Evolutionary conservation across 2,329 filamentous ascomycete genomes (phyloP).

Genomic region (Cladosporium sp.): DNA sequence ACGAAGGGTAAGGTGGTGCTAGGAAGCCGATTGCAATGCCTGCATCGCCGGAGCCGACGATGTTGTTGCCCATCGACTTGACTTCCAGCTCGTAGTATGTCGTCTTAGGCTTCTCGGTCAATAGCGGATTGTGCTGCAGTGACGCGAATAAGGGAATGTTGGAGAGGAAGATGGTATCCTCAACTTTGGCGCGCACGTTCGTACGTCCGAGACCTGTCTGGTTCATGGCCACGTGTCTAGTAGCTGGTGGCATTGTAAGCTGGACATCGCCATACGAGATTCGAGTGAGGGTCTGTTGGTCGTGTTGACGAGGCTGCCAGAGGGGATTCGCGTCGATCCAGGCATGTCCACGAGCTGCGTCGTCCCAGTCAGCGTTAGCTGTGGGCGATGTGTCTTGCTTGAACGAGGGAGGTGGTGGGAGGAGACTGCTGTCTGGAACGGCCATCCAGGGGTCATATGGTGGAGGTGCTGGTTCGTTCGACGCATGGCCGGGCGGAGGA

Average conservation of each 20-base stretch:
- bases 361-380: constrained; percentile 63
- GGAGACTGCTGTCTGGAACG: constrained; percentile 67
- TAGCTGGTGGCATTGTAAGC: constrained; percentile 42
- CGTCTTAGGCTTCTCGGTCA: constrained; percentile 46
- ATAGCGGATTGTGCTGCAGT: constrained; percentile 54
- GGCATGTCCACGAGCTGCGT: constrained; percentile 59
- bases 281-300: constrained; percentile 38
- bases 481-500: constrained; percentile 15
- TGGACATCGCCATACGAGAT: constrained; percentile 48
- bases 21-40: constrained; percentile 66
- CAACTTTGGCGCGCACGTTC: constrained; percentile 35
- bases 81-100: constrained; percentile 72
- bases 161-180: constrained; percentile 62
- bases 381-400: constrained; percentile 62
- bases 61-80: constrained; percentile 36
- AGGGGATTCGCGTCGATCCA: constrained; percentile 65
- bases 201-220: constrained; percentile 51
- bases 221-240: constrained; percentile 41
- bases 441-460: constrained; percentile 68
- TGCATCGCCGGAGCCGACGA: constrained; percentile 38
- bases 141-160: constrained; percentile 66
- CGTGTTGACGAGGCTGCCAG: constrained; percentile 44
- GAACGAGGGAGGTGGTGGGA: constrained; percentile 68
- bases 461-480: constrained; percentile 41
- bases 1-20: constrained; percentile 71